Percentiles rank a stretch among this genome's conserved stretches.
phyloP scores from a whole-genome alignment of 345 rosid species.

The Populus simonii region DNA sequence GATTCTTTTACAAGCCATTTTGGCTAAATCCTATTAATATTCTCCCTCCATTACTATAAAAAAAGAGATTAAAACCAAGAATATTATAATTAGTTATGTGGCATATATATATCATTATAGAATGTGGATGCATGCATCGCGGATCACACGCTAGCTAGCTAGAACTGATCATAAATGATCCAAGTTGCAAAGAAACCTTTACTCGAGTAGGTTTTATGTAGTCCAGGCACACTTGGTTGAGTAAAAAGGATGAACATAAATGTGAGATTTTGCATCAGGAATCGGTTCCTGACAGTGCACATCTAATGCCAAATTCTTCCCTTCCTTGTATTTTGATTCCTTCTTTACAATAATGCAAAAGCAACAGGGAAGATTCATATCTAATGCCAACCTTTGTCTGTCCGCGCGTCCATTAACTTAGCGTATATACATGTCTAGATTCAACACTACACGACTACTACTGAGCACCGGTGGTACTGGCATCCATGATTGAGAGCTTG shows the following conservation, averaged over 20 bases:
- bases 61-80: too few relatives aligned
- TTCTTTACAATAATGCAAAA: slow-evolving; percentile 66
- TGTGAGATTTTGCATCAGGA: slow-evolving; percentile 32
- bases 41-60: too few relatives aligned
- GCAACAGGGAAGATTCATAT: slow-evolving; percentile 54
- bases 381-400: slow-evolving; percentile 16
- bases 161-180: not conserved
- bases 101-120: too few relatives aligned
- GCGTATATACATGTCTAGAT: slow-evolving; percentile 31
- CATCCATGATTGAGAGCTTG: too few relatives aligned
- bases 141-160: too few relatives aligned
- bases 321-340: slow-evolving; percentile 40
- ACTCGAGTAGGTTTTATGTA: slow-evolving; percentile 40
- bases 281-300: slow-evolving; percentile 61
- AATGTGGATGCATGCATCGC: too few relatives aligned
- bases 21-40: too few relatives aligned
- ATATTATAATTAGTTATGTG: too few relatives aligned
- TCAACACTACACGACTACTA: not conserved
- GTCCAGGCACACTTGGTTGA: slow-evolving; percentile 37
- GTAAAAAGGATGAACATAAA: slow-evolving; percentile 29
- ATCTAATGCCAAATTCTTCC: slow-evolving; percentile 46
- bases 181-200: slow-evolving; percentile 41
- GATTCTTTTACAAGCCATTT: too few relatives aligned
- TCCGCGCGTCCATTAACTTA: not conserved
- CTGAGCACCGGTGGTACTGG: too few relatives aligned